Conservation (phyloP, 352 stramenopile genomes). For the Globisporangium middletonii region DNA sequence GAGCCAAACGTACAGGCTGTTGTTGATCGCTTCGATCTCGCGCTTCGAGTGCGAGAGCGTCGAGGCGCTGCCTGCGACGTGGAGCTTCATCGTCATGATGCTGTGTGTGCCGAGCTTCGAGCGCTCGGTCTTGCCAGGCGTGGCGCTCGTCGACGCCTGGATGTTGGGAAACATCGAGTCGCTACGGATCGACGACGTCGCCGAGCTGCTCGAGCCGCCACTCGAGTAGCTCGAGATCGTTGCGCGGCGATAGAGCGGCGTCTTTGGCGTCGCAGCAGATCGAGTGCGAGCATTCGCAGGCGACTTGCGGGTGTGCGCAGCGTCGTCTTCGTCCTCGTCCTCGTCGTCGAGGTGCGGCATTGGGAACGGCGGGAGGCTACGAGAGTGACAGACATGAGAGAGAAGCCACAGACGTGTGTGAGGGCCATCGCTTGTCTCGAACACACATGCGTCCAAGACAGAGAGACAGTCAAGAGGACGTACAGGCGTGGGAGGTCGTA, state of each 20-base stretch:
- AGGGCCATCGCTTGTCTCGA: neutral
- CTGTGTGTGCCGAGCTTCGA: slow-evolving; percentile 50
- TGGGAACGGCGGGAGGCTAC: slow-evolving; percentile 62
- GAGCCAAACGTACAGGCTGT: slow-evolving; percentile 33
- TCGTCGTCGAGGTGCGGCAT: slow-evolving; percentile 22
- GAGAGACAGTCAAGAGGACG: slow-evolving; percentile 5
- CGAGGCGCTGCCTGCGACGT: slow-evolving; percentile 38
- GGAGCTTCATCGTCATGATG: slow-evolving; percentile 78
- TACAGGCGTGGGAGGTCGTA: slow-evolving; percentile 71
- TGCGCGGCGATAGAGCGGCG: slow-evolving; percentile 10
- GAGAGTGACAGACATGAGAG: neutral
- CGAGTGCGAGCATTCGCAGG: slow-evolving; percentile 2
- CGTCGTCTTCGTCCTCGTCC: neutral
- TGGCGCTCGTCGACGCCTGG: slow-evolving; percentile 64
- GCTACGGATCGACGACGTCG: slow-evolving; percentile 10
- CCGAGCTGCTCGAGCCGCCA: slow-evolving; percentile 5
- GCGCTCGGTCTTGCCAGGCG: slow-evolving; percentile 57
- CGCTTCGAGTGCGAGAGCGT: slow-evolving; percentile 40
- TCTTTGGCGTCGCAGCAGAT: slow-evolving; percentile 17
- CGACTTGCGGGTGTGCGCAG: neutral
- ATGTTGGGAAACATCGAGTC: slow-evolving; percentile 73
- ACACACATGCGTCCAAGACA: neutral
- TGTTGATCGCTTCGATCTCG: slow-evolving; percentile 80
- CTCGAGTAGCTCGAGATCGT: slow-evolving; percentile 30
- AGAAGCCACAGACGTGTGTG: neutral